These are phyloP conservation scores for Nicotiana rustica DNA, from an alignment of 305 asterid species.

Conservation along the genomic window DNA sequence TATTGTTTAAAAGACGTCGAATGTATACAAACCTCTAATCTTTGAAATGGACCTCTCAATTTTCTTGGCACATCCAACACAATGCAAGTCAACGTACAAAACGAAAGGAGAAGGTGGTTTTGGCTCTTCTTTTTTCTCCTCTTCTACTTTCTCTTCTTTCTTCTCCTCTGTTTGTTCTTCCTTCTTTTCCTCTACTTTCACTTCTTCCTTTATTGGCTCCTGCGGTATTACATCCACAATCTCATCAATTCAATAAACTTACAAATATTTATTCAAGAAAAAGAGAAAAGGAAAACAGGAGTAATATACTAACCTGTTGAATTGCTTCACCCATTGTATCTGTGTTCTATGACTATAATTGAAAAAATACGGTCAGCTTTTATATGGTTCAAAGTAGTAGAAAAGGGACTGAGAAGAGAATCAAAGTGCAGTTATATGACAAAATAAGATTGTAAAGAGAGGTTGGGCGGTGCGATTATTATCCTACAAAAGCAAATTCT, in stretches of 20 bases:
- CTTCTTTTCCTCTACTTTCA: slow-evolving; percentile 49
- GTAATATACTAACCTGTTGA: slow-evolving; percentile 58
- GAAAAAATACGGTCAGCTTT: slow-evolving; percentile 27
- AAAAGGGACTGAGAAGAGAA: slow-evolving; percentile 47
- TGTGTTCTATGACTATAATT: not conserved
- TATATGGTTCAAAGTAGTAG: slow-evolving; percentile 33
- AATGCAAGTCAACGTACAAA: slow-evolving; percentile 79
- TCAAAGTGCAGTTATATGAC: slow-evolving; percentile 45
- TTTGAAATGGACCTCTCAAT: slow-evolving; percentile 73
- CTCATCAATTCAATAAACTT: not conserved
- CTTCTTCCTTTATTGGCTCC: slow-evolving; percentile 50
- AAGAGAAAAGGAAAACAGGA: not conserved
- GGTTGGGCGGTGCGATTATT: slow-evolving; percentile 72
- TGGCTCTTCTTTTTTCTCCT: slow-evolving; percentile 57
- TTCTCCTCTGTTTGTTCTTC: slow-evolving; percentile 47
- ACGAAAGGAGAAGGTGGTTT: slow-evolving; percentile 74
- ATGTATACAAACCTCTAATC: slow-evolving; percentile 63
- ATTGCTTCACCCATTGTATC: slow-evolving; percentile 77
- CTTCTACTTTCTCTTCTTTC: slow-evolving; percentile 39
- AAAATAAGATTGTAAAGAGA: slow-evolving; percentile 42
- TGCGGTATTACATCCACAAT: slow-evolving; percentile 31
- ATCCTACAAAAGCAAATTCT: slow-evolving; percentile 51
- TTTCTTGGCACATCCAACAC: slow-evolving; percentile 92
- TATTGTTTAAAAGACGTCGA: not conserved
- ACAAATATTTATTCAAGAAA: not conserved